Conservation (phyloP, 2,329 filamentous ascomycete species). For the Thermomyces lanuginosus region DNA sequence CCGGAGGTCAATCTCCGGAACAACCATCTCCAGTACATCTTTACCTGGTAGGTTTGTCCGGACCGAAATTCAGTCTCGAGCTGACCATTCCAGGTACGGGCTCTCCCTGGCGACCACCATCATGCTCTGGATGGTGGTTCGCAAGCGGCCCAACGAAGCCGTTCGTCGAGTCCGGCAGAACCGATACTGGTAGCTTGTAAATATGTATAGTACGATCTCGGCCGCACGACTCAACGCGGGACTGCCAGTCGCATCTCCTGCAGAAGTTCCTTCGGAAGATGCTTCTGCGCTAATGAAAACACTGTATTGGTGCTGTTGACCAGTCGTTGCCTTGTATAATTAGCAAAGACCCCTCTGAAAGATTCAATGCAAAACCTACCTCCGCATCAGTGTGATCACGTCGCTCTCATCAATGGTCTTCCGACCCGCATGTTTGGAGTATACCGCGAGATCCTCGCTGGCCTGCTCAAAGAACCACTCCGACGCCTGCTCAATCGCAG, state of each 20-base stretch:
- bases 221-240: constrained; percentile 16
- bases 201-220: constrained; percentile 23
- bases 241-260: constrained; percentile 50
- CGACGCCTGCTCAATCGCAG: constrained; percentile 60
- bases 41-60: constrained; percentile 63
- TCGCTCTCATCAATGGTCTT: constrained; percentile 79
- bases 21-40: constrained; percentile 96
- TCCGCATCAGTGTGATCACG: constrained; percentile 63
- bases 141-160: constrained; percentile 62
- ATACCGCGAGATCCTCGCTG: constrained; percentile 61
- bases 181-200: constrained; percentile 48
- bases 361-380: constrained; percentile 38
- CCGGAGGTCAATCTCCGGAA: constrained; percentile 88
- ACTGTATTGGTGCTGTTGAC: constrained; percentile 54
- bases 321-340: constrained; percentile 54
- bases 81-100: constrained; percentile 51
- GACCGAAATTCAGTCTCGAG: constrained; percentile 8
- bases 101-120: constrained; percentile 70
- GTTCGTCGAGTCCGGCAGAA: constrained; percentile 60
- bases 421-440: constrained; percentile 64
- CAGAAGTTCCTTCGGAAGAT: constrained; percentile 66
- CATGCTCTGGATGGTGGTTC: constrained; percentile 93
- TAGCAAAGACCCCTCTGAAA: constrained; percentile 10
- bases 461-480: constrained; percentile 89
- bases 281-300: constrained; percentile 70